These are phyloP conservation scores for Fusarium sp. DNA, from an alignment of 2,329 filamentous ascomycete species.

Conservation along the genomic window DNA sequence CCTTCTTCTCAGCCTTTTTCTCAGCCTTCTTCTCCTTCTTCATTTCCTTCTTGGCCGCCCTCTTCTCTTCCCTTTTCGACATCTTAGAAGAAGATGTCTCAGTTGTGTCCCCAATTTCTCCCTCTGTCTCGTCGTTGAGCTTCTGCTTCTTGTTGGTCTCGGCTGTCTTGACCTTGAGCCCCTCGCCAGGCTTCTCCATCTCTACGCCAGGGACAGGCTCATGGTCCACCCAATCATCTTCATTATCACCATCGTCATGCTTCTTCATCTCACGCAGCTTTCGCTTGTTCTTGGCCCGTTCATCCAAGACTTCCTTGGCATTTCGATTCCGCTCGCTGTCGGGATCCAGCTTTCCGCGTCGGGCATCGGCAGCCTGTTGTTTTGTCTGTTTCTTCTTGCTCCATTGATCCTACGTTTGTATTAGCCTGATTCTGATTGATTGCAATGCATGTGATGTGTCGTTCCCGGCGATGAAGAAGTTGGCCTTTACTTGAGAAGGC, in stretches of 20 bases:
- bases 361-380: constrained; percentile 81
- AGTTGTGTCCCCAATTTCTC: constrained; percentile 45
- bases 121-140: constrained; percentile 40
- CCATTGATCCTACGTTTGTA: constrained; percentile 79
- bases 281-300: constrained; percentile 77
- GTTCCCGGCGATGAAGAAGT: constrained; percentile 5
- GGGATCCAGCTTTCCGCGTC: constrained; percentile 89
- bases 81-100: constrained; percentile 56
- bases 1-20: constrained; percentile 54
- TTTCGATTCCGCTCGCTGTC: constrained; percentile 81
- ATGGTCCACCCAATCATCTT: constrained; percentile 54
- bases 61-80: constrained; percentile 64
- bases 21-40: constrained; percentile 52
- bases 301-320: constrained; percentile 92
- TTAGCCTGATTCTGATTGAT: constrained; percentile 23
- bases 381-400: constrained; percentile 94
- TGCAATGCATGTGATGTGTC: background rate
- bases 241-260: constrained; percentile 54
- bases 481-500: background rate
- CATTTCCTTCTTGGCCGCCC: constrained; percentile 56
- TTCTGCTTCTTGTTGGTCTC: constrained; percentile 66
- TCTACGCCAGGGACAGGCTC: constrained; percentile 63
- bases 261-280: constrained; percentile 73
- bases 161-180: constrained; percentile 59
- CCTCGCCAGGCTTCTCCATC: constrained; percentile 69